Base-by-base conservation (phyloP, 345 rosid genomes). In the Sapria himalayana region DNA sequence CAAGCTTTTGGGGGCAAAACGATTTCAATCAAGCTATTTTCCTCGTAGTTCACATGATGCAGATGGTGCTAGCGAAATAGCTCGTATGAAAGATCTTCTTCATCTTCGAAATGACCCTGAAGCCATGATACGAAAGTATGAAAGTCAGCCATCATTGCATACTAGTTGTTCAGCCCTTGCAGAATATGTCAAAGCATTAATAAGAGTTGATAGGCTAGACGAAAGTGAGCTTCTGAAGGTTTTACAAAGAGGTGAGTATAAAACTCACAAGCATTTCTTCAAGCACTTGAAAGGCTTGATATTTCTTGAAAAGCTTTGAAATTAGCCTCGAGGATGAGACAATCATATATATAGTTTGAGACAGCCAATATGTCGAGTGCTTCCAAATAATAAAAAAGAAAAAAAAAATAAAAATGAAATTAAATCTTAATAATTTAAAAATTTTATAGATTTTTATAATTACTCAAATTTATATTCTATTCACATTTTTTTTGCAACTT, bases 151-250 rank as follows among this genome's bases (percentile, higher is more conserved):
- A 33, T 73, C 92, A 3, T 56, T 81, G 41, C 76, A 86, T 42
- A 56, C 59, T 6, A 81, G 70, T 46, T 46, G 68, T 11, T 58
- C 78, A 17, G 94, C 97, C 1, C 49, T 86, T 16, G 62, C 89
- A 2, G 82, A 86, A 40, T 86, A 86, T 36, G 76, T 86, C 6
- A 86, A 76, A 67, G 94, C 97, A 17, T 58, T 86, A 48, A 92
- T 78, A 19, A 81, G 66, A 68, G 91, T 78, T 51, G 82, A 82
- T 58, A 69, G 91, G 72, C 63, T 86, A 25, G 84, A 86, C 54
- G 72, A 70, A 20, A 76, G 92, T 56, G 82, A 78, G 62, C 56
- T 86, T 39, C 56, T 86, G 35, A 78, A 67, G 66, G 67, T 78
- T 33, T 57, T 86, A 63, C 93, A 78, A 58, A 76, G 79, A 74